Conservation (phyloP, 208 protist species). For the Phytomonas sp. region DNA sequence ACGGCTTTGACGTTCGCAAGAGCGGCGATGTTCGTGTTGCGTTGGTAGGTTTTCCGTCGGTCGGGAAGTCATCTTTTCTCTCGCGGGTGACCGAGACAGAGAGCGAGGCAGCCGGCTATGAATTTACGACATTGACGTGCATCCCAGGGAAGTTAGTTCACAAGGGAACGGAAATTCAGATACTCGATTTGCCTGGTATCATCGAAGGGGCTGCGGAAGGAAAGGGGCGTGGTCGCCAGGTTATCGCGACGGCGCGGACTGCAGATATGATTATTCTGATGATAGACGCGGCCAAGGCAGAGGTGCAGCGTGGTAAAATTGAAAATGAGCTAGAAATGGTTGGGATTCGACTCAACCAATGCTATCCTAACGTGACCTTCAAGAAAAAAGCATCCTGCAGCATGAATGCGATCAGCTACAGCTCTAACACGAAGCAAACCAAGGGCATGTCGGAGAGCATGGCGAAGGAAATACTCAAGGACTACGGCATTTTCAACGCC, state of each 20-base stretch:
- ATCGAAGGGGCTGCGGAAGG: conserved; percentile 97
- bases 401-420: conserved; percentile 88
- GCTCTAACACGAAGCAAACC: conserved; percentile 76
- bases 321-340: conserved; percentile 92
- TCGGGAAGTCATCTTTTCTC: conserved; percentile 98
- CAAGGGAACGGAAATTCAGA: conserved; percentile 96
- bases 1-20: conserved; percentile 94
- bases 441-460: conserved; percentile 82
- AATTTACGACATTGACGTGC: conserved; percentile 99
- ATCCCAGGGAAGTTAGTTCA: conserved; percentile 96
- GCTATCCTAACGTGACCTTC: conserved; percentile 92
- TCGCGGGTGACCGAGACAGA: conserved; percentile 94
- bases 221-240: conserved; percentile 95
- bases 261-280: conserved; percentile 97
- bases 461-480: conserved; percentile 91
- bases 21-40: conserved; percentile 91
- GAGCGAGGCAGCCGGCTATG: conserved; percentile 94
- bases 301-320: conserved; percentile 88
- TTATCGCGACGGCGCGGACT: conserved; percentile 95
- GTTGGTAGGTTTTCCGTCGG: conserved; percentile 93
- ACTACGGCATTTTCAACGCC: conserved; percentile 95
- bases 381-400: conserved; percentile 90
- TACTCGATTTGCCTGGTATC: conserved; percentile 98
- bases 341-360: conserved; percentile 94
- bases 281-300: conserved; percentile 93